Conservation (phyloP, 345 rosid species). For the Eucalyptus paniculata region DNA sequence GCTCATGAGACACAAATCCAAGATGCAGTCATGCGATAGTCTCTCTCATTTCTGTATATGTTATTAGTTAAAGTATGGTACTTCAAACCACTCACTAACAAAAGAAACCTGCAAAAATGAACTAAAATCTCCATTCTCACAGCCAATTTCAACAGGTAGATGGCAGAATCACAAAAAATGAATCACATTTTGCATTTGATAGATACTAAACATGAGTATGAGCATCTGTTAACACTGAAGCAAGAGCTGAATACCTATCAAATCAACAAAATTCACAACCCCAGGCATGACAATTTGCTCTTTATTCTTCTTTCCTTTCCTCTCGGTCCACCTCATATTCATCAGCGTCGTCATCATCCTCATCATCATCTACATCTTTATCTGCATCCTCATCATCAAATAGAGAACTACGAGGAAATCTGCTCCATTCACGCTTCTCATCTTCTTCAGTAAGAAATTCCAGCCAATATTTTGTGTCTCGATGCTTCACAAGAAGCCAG, state of each 20-base stretch:
- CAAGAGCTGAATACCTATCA: neutral
- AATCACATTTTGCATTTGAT: neutral
- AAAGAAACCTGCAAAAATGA: neutral
- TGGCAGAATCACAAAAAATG: neutral
- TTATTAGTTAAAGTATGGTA: neutral
- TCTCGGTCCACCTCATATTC: neutral
- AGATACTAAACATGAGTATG: neutral
- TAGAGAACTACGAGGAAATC: neutral
- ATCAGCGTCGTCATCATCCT: neutral
- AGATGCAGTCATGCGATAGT: neutral
- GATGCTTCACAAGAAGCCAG: slow-evolving; percentile 87
- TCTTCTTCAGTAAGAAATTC: slow-evolving; percentile 8
- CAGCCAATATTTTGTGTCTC: slow-evolving; percentile 26
- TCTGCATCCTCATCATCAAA: slow-evolving; percentile 1
- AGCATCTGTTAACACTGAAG: neutral
- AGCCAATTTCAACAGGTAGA: neutral
- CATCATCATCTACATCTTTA: neutral
- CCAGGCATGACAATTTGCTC: neutral
- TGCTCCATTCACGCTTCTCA: neutral
- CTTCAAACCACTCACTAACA: neutral
- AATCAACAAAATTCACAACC: neutral
- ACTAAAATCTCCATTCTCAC: neutral
- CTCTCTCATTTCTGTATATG: neutral
- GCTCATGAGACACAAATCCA: neutral
- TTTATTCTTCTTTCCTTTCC: neutral